Percentiles rank a stretch among this genome's conserved stretches.
Evolutionary conservation across 176 grass and related monocot genomes (phyloP).

Genomic region (Panicum miliaceum): DNA sequence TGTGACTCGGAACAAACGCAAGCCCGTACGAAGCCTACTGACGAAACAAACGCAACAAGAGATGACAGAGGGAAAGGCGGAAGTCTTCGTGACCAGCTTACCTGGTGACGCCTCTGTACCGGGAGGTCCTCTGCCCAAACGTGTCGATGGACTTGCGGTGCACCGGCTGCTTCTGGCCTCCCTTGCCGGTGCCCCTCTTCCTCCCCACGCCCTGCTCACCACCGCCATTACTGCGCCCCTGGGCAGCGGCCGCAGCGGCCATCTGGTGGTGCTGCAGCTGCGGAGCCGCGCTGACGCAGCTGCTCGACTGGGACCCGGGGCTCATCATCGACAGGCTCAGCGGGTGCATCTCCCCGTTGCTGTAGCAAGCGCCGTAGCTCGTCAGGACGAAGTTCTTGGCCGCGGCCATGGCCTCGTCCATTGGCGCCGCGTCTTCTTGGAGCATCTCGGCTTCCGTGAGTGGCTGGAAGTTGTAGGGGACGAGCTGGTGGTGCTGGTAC

Average conservation of each 20-base stretch:
- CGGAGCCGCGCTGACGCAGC: conserved; percentile 62
- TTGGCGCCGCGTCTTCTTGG: conserved; percentile 52
- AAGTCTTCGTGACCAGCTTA: conserved; percentile 42
- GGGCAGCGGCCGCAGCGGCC: conserved; percentile 36
- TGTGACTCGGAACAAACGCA: not conserved
- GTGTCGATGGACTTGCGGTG: conserved; percentile 97
- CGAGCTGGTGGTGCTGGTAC: conserved; percentile 54
- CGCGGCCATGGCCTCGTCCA: conserved; percentile 60
- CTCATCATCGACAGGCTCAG: conserved; percentile 93
- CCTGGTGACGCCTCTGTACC: conserved; percentile 97
- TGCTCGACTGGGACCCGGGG: conserved; percentile 75
- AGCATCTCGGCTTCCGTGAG: conserved; percentile 68
- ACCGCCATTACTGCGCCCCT: conserved; percentile 45
- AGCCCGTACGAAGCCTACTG: not conserved
- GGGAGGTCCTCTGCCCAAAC: conserved; percentile 96
- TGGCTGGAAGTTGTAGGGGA: conserved; percentile 62
- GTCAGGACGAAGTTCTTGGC: conserved; percentile 56
- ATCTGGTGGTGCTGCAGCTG: conserved; percentile 50
- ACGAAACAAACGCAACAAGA: conserved; percentile 11
- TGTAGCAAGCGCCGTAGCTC: conserved; percentile 59
- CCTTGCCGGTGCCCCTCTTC: conserved; percentile 73
- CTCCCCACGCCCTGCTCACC: conserved; percentile 51
- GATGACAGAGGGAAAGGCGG: not conserved
- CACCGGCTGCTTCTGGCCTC: conserved; percentile 73
- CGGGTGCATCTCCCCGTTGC: conserved; percentile 62